These are phyloP conservation scores for Neoboletus subvelutipes DNA, from an alignment of 768 basidiomycete species.

Conservation along the genomic window DNA sequence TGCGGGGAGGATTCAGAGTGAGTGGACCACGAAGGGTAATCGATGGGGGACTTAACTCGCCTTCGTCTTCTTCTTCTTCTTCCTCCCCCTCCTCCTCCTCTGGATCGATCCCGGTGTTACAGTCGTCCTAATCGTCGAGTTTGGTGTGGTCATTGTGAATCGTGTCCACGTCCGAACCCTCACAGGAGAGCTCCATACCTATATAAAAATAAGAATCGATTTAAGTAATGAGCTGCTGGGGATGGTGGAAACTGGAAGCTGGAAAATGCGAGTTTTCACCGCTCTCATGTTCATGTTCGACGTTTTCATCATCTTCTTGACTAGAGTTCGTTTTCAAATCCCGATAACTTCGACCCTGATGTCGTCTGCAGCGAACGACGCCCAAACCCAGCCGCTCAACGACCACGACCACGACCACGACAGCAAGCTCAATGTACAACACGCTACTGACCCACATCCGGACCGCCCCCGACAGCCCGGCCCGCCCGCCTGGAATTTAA, in stretches of 20 bases:
- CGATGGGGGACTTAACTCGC: constrained; percentile 4
- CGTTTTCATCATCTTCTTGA: too few species aligned
- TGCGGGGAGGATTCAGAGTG: constrained; percentile 8
- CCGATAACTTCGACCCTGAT: too few species aligned
- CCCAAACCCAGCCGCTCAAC: too few species aligned
- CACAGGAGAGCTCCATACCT: constrained; percentile 29
- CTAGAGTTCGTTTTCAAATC: too few species aligned
- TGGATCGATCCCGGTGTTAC: constrained; percentile 32
- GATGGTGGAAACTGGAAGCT: too few species aligned
- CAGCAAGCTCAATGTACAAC: background rate
- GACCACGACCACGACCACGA: too few species aligned
- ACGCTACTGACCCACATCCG: constrained; percentile 27
- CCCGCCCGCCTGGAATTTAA: constrained; percentile 49
- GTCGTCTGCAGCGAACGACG: background rate
- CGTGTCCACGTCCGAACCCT: constrained; percentile 39
- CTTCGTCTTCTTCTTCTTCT: constrained; percentile 34
- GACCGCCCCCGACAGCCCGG: constrained; percentile 36
- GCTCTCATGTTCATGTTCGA: too few species aligned
- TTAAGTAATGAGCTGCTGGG: too few species aligned
- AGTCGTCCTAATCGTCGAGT: constrained; percentile 38
- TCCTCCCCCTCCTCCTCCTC: constrained; percentile 37
- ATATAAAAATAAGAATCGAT: too few species aligned
- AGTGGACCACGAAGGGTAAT: background rate
- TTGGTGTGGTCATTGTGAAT: constrained; percentile 32
- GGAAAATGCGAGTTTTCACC: background rate